A percentile compares a stretch with the other conserved stretches of the same genome.
Conservation (phyloP, 2,329 filamentous ascomycete species). For the Paraconiothyrium sp. region DNA sequence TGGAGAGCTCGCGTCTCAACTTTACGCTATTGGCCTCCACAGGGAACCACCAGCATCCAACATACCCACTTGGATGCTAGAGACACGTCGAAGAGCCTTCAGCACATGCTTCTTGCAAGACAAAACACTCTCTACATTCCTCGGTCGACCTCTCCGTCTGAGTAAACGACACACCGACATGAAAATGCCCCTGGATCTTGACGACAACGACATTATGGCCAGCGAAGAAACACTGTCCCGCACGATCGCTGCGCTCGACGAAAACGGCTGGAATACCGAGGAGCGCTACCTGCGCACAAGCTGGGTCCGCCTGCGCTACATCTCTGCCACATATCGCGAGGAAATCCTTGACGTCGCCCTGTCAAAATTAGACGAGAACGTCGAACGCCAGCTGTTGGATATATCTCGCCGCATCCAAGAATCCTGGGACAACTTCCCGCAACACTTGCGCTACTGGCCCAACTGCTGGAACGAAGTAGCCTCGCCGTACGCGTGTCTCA, state of each 20-base stretch:
- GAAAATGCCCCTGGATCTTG: conserved; percentile 41
- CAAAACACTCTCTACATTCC: conserved; percentile 46
- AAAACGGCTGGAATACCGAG: conserved; percentile 53
- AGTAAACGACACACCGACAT: conserved; percentile 43
- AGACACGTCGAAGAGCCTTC: conserved; percentile 42
- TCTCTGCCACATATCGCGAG: conserved; percentile 39
- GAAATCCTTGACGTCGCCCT: conserved; percentile 45
- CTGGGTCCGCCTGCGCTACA: conserved; percentile 29
- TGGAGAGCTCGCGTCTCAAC: conserved; percentile 40
- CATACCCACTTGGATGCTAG: conserved; percentile 39
- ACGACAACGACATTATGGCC: conserved; percentile 38
- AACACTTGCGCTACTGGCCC: conserved; percentile 42
- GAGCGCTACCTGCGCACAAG: conserved; percentile 29
- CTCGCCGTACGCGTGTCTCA: conserved; percentile 40
- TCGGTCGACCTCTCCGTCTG: conserved; percentile 44
- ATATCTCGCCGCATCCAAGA: conserved; percentile 40
- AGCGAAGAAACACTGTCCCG: conserved; percentile 25
- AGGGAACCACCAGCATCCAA: conserved; percentile 36
- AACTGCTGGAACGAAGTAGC: conserved; percentile 40
- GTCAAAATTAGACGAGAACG: conserved; percentile 30
- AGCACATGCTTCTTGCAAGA: conserved; percentile 42
- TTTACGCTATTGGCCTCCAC: conserved; percentile 45
- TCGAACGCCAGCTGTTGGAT: conserved; percentile 35
- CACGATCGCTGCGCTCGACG: conserved; percentile 35
- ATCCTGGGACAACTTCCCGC: conserved; percentile 39